Evolutionary conservation across 2,329 filamentous ascomycete genomes (phyloP).

Genomic region (Clarireedia paspali): DNA sequence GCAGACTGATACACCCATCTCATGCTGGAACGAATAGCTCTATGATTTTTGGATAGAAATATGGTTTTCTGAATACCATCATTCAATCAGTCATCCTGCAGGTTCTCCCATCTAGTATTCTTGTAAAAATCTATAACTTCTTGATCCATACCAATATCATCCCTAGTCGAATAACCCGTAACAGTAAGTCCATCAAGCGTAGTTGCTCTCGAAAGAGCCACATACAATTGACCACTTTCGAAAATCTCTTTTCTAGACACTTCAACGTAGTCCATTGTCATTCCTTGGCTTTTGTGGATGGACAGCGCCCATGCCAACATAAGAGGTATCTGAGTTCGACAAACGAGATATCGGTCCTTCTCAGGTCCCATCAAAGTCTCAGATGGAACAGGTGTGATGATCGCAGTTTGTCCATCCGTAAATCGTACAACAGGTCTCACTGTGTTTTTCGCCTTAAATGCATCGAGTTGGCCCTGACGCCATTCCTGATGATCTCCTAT

Average conservation of each 20-base stretch:
- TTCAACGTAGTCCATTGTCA: slow-evolving; percentile 45
- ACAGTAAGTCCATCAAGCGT: slow-evolving; percentile 22
- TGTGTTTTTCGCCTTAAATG: background rate
- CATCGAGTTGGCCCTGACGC: background rate
- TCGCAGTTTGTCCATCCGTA: slow-evolving; percentile 8
- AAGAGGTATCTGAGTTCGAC: slow-evolving; percentile 52
- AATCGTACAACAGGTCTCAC: slow-evolving; percentile 18
- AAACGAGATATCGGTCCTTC: slow-evolving; percentile 15
- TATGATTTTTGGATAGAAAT: background rate
- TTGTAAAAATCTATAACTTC: slow-evolving; percentile 24
- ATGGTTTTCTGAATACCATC: background rate
- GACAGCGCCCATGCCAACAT: slow-evolving; percentile 93
- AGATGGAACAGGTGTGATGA: slow-evolving; percentile 11
- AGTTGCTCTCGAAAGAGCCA: slow-evolving; percentile 22
- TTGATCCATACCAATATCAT: slow-evolving; percentile 16
- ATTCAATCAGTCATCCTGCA: background rate
- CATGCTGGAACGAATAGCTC: too few relatives aligned
- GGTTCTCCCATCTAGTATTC: slow-evolving; percentile 20
- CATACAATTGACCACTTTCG: slow-evolving; percentile 24
- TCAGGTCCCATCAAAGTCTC: slow-evolving; percentile 9
- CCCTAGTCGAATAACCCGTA: slow-evolving; percentile 13
- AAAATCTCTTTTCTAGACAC: slow-evolving; percentile 23
- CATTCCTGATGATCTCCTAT: background rate
- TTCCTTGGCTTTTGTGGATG: slow-evolving; percentile 94
- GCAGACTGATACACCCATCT: too few relatives aligned